A percentile compares a stretch with the other conserved stretches of the same genome.
phyloP scores from a whole-genome alignment of 495 filamentous ascomycete genomes.

The Bombardia bombarda region DNA sequence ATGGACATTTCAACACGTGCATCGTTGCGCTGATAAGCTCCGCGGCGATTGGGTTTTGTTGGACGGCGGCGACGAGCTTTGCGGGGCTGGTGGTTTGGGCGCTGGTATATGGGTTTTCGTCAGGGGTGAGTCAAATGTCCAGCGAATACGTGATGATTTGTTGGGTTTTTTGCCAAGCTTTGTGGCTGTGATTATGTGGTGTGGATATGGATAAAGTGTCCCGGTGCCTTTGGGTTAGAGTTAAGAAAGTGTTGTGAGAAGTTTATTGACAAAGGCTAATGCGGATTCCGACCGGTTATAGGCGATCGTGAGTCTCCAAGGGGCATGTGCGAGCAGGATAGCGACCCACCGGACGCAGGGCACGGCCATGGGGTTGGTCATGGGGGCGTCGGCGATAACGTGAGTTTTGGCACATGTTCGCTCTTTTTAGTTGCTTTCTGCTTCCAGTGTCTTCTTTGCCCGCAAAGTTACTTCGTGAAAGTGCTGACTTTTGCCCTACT shows the following conservation, averaged over 20 bases:
- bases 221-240: too few relatives aligned
- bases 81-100: conserved; percentile 28
- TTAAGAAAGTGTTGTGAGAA: too few relatives aligned
- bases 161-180: too few relatives aligned
- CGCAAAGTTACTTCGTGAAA: neutral
- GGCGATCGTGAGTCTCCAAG: conserved; percentile 15
- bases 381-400: conserved; percentile 27
- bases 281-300: neutral
- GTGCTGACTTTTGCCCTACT: neutral
- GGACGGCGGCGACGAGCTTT: conserved; percentile 26
- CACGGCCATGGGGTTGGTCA: conserved; percentile 38
- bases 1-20: conserved; percentile 40
- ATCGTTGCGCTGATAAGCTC: conserved; percentile 14
- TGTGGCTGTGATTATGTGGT: neutral
- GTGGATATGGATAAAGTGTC: too few relatives aligned
- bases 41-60: conserved; percentile 30
- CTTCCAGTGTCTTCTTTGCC: neutral
- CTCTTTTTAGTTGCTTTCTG: too few relatives aligned
- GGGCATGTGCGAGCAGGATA: conserved; percentile 15
- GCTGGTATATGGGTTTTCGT: conserved; percentile 22
- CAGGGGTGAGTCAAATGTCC: conserved; percentile 12
- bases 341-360: conserved; percentile 24
- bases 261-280: too few relatives aligned
- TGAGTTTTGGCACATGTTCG: too few relatives aligned
- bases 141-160: too few relatives aligned